Base-by-base conservation (phyloP, 176 grass and related monocot species). In the Eragrostis nindensis region DNA sequence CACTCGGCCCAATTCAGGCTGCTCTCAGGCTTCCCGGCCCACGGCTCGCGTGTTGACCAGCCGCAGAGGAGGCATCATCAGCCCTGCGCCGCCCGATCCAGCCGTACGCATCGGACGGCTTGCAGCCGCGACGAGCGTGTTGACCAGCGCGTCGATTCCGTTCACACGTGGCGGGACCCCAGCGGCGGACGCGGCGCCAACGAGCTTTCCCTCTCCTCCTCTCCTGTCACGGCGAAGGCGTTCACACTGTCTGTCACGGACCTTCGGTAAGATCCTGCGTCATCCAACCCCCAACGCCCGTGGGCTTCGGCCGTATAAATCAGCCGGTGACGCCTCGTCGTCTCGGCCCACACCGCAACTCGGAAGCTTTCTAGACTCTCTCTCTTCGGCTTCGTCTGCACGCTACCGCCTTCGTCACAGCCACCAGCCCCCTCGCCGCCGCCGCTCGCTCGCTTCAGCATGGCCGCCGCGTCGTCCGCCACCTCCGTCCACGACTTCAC, bases 401-500 rank as follows among this genome's bases (percentile, higher is more conserved):
- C 73, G 87, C 76, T 66, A 83, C 78, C 82, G 41, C 42, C 30
- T n/a, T n/a, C n/a, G n/a, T n/a, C 67, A 11, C 73, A 82, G 6
- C 1, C 27, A 30, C 48, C 83, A 36, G 70, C 53, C 68, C 68
- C 50, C 38, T 47, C 68, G 42, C 60, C 79, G 21, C 79, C 46
- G 8, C n/a, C 50, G 27, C 39, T 26, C 41, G 18, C 5, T 15
- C 62, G 63, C 55, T 82, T 59, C 68, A 46, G 4, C 64, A 99
- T 99, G 96, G 90, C 96, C 55, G 92, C 96, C 62, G 86, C 90
- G 56, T 78, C 87, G 2, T 86, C 92, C 42, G 83, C 89, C 27
- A 78, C 77, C 71, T 93, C 96, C 66, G 82, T 99, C 62, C 86
- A 95, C 80, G 92, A 91, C 56, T 95, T 95, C 96, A 93, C 90